Percentiles rank a stretch among this genome's conserved stretches.
Conservation (phyloP, 257 asterid species). For the Nicotiana tomentosiformis region DNA sequence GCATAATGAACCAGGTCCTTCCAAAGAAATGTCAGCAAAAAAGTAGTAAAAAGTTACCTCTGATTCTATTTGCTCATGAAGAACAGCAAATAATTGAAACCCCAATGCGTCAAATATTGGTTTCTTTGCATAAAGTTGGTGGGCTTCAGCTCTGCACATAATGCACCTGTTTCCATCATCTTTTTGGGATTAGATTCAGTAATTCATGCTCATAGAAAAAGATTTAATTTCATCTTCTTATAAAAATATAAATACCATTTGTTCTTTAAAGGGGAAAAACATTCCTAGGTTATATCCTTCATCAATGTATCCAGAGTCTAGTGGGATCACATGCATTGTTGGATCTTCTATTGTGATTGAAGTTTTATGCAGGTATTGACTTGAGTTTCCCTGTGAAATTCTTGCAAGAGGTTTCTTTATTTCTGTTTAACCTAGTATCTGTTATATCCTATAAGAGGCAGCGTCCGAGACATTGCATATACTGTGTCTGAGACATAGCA, state of each 20-base stretch:
- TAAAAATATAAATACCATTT: background rate
- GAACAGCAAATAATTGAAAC: constrained; percentile 57
- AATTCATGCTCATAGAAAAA: background rate
- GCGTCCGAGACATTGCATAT: background rate
- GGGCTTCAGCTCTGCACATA: constrained; percentile 97
- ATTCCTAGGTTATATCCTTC: background rate
- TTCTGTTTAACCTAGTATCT: background rate
- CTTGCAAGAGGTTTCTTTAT: background rate
- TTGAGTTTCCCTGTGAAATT: background rate
- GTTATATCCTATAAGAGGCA: background rate
- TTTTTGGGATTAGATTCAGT: background rate
- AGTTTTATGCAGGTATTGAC: background rate
- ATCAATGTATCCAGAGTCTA: background rate
- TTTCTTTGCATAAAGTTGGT: constrained; percentile 71
- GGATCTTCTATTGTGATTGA: background rate
- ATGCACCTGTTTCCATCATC: constrained; percentile 30
- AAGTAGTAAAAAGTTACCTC: constrained; percentile 43
- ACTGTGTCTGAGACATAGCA: background rate
- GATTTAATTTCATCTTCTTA: background rate
- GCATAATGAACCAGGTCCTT: constrained; percentile 8
- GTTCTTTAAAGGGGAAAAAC: background rate
- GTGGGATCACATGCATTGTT: background rate
- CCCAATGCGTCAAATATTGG: constrained; percentile 86
- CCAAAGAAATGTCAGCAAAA: background rate
- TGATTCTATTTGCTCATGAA: constrained; percentile 71